Evolutionary conservation across 108 stramenopile genomes (phyloP).

Genomic region (Cyclotella choctawhatcheeana): DNA sequence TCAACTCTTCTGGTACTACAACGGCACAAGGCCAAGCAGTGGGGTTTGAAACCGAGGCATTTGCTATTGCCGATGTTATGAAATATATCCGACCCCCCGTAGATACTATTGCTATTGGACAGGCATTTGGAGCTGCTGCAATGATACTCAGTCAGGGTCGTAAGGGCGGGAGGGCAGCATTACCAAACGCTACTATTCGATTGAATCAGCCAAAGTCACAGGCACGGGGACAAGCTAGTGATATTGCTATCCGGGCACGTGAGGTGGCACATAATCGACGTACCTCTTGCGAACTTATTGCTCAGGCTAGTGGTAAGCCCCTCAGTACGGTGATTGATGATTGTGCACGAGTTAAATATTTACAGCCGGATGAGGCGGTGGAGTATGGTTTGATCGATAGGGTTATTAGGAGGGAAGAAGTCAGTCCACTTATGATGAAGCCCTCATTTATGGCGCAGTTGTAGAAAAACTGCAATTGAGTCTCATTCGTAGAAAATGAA

Average conservation of each 20-base stretch:
- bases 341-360: slow-evolving; percentile 91
- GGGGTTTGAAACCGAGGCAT: slow-evolving; percentile 98
- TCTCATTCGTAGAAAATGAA: neutral
- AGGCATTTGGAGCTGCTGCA: slow-evolving; percentile 96
- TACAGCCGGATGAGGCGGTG: slow-evolving; percentile 96
- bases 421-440: slow-evolving; percentile 63
- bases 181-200: slow-evolving; percentile 96
- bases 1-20: slow-evolving; percentile 95
- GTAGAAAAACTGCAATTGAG: too few species aligned
- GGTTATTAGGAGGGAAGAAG: slow-evolving; percentile 80
- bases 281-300: slow-evolving; percentile 90
- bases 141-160: slow-evolving; percentile 95
- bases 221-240: slow-evolving; percentile 95
- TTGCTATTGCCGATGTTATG: slow-evolving; percentile 98
- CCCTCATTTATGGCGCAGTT: slow-evolving; percentile 76
- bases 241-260: slow-evolving; percentile 96
- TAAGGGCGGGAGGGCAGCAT: slow-evolving; percentile 89
- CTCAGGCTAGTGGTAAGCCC: slow-evolving; percentile 90
- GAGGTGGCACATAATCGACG: slow-evolving; percentile 92
- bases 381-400: slow-evolving; percentile 97
- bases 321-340: slow-evolving; percentile 88
- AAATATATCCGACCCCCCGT: slow-evolving; percentile 96
- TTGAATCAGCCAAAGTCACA: slow-evolving; percentile 94
- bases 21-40: slow-evolving; percentile 90
- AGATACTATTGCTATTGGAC: slow-evolving; percentile 96